Evolutionary conservation across 768 basidiomycete genomes (phyloP).

Genomic region (Pulveroboletus sp.): DNA sequence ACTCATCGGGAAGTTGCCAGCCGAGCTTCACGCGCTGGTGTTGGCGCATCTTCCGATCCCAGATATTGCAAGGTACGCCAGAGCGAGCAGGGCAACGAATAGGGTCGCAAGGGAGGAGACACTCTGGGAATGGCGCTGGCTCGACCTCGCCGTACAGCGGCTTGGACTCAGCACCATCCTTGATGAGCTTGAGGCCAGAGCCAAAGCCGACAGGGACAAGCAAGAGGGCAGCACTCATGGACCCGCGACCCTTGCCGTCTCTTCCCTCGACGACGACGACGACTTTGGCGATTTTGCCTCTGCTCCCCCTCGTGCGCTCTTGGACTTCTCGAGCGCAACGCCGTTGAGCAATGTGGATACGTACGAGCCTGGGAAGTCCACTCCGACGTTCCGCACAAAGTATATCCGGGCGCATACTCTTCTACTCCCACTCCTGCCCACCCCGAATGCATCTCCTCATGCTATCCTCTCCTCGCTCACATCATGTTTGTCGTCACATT

Average conservation of each 20-base stretch:
- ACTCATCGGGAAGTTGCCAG: constrained; percentile 74
- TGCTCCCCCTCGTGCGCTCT: constrained; percentile 24
- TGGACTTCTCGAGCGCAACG: constrained; percentile 15
- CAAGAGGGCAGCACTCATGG: constrained; percentile 35
- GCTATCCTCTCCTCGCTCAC: constrained; percentile 48
- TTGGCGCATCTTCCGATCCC: constrained; percentile 71
- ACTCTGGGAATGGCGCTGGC: constrained; percentile 76
- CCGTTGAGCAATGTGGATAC: constrained; percentile 13
- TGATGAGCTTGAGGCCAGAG: constrained; percentile 51
- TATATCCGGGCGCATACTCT: constrained; percentile 65
- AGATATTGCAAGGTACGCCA: constrained; percentile 74
- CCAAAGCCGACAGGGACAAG: constrained; percentile 33
- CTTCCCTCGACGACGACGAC: constrained; percentile 58
- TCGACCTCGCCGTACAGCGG: constrained; percentile 48
- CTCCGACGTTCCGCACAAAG: constrained; percentile 43
- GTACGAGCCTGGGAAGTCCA: constrained; percentile 19
- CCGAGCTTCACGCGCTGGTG: constrained; percentile 70
- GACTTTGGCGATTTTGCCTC: constrained; percentile 87
- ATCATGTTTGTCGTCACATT: constrained; percentile 40
- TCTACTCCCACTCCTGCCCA: constrained; percentile 53
- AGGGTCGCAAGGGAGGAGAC: constrained; percentile 63
- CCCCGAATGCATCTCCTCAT: constrained; percentile 62
- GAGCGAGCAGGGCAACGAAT: constrained; percentile 59
- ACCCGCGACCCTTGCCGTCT: constrained; percentile 57
- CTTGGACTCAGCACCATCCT: constrained; percentile 44